These are phyloP conservation scores for Pythium sp. DNA, from an alignment of 352 stramenopile genomes.

Conservation along the genomic window DNA sequence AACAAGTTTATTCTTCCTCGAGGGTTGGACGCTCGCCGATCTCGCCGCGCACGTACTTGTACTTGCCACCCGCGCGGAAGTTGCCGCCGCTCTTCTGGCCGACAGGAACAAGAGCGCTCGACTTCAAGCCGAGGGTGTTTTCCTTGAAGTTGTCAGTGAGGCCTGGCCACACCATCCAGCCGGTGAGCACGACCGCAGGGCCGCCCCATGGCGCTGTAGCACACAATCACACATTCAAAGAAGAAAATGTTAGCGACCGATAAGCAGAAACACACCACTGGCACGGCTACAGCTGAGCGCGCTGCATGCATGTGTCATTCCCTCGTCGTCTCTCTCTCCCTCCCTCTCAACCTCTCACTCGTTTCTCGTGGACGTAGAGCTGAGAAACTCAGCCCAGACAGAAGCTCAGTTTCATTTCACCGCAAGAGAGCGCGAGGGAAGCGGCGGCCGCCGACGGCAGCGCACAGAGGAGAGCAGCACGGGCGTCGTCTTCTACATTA, in stretches of 20 bases:
- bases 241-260: background rate
- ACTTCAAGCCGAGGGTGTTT: constrained; percentile 61
- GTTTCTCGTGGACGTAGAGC: background rate
- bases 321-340: background rate
- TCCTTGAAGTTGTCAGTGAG: constrained; percentile 74
- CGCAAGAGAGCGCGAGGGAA: background rate
- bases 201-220: constrained; percentile 47
- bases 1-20: constrained; percentile 48
- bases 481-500: background rate
- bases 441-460: background rate
- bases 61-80: constrained; percentile 65
- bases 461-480: background rate
- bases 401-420: background rate
- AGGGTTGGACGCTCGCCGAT: constrained; percentile 72
- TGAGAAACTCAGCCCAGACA: background rate
- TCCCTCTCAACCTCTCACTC: background rate
- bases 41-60: constrained; percentile 75
- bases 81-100: constrained; percentile 22
- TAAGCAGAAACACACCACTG: background rate
- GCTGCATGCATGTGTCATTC: background rate
- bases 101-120: constrained; percentile 20
- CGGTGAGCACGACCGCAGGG: constrained; percentile 43
- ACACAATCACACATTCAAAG: background rate
- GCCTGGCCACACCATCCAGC: constrained; percentile 71
- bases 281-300: background rate